A percentile compares a stretch with the other conserved stretches of the same genome.
Evolutionary conservation across 768 basidiomycete species (phyloP).

Genomic region (Termitomyces sp.): DNA sequence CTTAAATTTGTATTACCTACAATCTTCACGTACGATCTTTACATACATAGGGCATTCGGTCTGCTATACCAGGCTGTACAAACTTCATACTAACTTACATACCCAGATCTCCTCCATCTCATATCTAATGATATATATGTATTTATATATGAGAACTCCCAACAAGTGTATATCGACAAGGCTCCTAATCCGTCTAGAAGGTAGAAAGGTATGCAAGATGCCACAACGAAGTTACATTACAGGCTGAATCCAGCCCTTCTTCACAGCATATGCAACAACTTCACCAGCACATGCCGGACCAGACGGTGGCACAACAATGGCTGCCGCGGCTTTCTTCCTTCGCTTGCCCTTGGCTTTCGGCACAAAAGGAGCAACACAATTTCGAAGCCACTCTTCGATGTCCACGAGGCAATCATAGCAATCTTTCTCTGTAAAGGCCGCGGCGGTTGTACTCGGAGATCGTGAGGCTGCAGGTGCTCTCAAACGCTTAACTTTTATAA

Average conservation of each 20-base stretch:
- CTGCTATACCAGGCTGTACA: constrained; percentile 2
- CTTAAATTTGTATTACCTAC: background rate
- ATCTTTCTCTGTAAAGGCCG: constrained; percentile 55
- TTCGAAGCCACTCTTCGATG: constrained; percentile 53
- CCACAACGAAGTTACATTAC: constrained; percentile 5
- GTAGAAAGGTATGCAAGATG: background rate
- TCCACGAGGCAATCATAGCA: constrained; percentile 68
- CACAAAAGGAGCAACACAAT: constrained; percentile 34
- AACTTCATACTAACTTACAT: constrained; percentile 1
- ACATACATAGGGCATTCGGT: constrained; percentile 1
- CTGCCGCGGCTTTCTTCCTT: constrained; percentile 24
- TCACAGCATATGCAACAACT: constrained; percentile 54
- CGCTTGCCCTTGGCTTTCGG: constrained; percentile 32
- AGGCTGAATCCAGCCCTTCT: constrained; percentile 54
- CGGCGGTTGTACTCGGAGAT: constrained; percentile 21
- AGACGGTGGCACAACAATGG: constrained; percentile 6
- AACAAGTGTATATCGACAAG: background rate
- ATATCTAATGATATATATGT: constrained; percentile 1
- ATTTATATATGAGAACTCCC: background rate
- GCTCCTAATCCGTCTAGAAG: too few species aligned
- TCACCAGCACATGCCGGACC: constrained; percentile 50
- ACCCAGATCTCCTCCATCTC: background rate
- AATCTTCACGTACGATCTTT: background rate
- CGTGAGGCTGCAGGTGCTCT: constrained; percentile 43
- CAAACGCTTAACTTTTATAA: constrained; percentile 65